phyloP scores from a whole-genome alignment of 83 land plant genomes.

The Diphasiastrum complanatum region DNA sequence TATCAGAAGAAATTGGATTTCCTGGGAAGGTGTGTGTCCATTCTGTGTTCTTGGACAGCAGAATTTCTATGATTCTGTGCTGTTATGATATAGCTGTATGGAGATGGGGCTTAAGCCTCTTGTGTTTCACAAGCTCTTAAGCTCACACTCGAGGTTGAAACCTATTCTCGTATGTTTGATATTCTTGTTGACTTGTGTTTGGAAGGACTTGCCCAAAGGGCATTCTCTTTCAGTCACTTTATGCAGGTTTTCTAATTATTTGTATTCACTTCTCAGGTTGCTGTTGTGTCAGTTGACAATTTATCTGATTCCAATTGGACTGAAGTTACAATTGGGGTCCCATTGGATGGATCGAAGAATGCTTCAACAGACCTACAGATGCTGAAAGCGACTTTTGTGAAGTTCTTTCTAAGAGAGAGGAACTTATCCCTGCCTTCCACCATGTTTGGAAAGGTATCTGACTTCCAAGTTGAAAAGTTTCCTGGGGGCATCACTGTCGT shows the following conservation, averaged over 20 bases:
- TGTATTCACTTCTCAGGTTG: slow-evolving; percentile 31
- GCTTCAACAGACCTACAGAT: slow-evolving; percentile 37
- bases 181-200: too few species aligned
- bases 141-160: too few species aligned
- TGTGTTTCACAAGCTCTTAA: too few species aligned
- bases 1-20: slow-evolving; percentile 42
- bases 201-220: too few species aligned
- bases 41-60: too few species aligned
- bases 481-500: slow-evolving; percentile 58
- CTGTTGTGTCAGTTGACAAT: slow-evolving; percentile 31
- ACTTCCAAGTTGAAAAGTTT: slow-evolving; percentile 56
- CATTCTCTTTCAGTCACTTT: background rate
- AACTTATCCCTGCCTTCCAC: slow-evolving; percentile 35
- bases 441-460: slow-evolving; percentile 45
- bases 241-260: slow-evolving; percentile 2
- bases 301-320: slow-evolving; percentile 38
- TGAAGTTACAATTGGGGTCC: slow-evolving; percentile 46
- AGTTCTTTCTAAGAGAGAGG: slow-evolving; percentile 34
- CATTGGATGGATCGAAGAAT: slow-evolving; percentile 29
- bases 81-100: too few species aligned
- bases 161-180: too few species aligned
- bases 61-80: too few species aligned
- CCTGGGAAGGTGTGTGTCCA: slow-evolving; percentile 26
- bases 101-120: too few species aligned
- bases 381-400: slow-evolving; percentile 34